These are phyloP conservation scores for Jatropha podagrica DNA, from an alignment of 441 rosid genomes.

Conservation along the genomic window DNA sequence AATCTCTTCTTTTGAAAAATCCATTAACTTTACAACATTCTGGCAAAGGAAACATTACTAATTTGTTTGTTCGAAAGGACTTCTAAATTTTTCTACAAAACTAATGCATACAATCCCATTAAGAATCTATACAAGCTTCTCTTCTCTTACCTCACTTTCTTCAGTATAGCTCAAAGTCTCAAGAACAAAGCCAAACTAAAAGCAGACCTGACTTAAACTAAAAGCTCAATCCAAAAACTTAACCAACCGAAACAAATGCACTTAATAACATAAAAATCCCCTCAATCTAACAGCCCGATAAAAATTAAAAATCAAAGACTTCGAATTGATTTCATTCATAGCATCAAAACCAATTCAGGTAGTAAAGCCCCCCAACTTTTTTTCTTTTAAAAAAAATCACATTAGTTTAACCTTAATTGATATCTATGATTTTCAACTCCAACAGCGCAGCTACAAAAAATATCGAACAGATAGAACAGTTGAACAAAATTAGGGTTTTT, in stretches of 20 bases:
- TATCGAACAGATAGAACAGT: not conserved
- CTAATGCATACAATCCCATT: not conserved
- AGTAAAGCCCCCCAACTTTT: not conserved
- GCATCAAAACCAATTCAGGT: not conserved
- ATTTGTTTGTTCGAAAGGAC: not conserved
- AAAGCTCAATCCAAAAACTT: slow-evolving; percentile 2
- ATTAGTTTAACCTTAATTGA: not conserved
- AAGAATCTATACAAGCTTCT: not conserved
- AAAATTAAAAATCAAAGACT: not conserved
- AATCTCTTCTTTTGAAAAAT: not conserved
- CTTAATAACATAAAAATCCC: not conserved
- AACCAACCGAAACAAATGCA: not conserved
- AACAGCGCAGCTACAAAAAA: not conserved
- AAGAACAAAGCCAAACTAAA: not conserved
- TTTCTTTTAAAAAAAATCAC: not conserved
- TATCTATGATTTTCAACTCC: not conserved
- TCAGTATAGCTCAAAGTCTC: not conserved
- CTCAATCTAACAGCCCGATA: not conserved
- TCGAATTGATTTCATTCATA: not conserved
- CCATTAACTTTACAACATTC: not conserved
- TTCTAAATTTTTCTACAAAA: not conserved
- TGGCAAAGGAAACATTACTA: not conserved
- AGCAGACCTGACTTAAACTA: not conserved
- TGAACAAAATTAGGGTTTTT: slow-evolving; percentile 27
- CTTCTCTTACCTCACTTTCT: not conserved